Evolutionary conservation across 2,329 filamentous ascomycete species (phyloP), one percentile per base, ranked within the genome.

Genomic region (Hymenoscyphus albidus): DNA sequence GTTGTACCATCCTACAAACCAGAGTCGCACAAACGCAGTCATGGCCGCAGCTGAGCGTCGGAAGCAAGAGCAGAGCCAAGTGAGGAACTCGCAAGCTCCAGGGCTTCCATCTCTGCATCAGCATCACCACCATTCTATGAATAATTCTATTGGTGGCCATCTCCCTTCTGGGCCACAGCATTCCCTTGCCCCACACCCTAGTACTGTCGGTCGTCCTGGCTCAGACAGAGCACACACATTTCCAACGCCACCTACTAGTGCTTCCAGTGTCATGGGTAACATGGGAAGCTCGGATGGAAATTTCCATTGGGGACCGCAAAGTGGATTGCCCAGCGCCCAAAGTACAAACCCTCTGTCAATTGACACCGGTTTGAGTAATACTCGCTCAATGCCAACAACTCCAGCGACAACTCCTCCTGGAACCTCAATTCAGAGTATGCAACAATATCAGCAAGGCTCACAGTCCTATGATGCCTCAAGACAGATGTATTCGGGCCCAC

Each of bases 1-100:
- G 69, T 85, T 98, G 59, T 98, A 97, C 77, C 94, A 98, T 76
- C 94, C 95, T 0, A 89, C 91, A 51, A 97, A 97, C 76, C 90
- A 93, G 75, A 90, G 81, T 69, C 84, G 92, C 70, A 92, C 89
- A 58, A 93, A 89, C 77, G 88, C 92, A 75, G 92, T 96, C 62
- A 94, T 97, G 87, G 90, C 92, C 70, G 92, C 92, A 38, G 89
- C 87, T 5, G 89, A 93, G 74, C 86, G 90, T 70, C 86, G 92
- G 74, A 91, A 93, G 75, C 82, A 89, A 70, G 89, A 92, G 71
- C 81, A 85, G 61, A 84, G 81, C 68, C 84, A 87, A 73, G 83
- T 92, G 80, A 83, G 89, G 63, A 85, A 83, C 61, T 82, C 82
- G 0, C 83, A 81, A 77, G 76, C 81, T 77, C 76, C 80, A 77